Conservation (phyloP, 768 basidiomycete species). For the Macrolepiota albuminosa region DNA sequence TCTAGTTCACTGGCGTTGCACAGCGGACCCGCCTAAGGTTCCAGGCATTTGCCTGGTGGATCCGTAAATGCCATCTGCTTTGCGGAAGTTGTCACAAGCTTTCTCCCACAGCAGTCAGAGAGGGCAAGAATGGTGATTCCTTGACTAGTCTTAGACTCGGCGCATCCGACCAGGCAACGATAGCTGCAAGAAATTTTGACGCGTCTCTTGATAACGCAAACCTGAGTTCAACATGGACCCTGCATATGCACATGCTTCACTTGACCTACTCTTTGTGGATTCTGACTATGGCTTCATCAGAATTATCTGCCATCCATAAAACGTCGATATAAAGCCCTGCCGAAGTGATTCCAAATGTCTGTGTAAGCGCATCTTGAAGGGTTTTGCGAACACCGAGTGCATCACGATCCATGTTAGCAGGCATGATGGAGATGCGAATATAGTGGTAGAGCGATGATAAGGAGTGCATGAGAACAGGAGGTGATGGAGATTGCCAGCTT, state of each 20-base stretch:
- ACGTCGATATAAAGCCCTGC: constrained; percentile 55
- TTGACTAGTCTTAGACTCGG: constrained; percentile 31
- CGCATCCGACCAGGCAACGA: constrained; percentile 24
- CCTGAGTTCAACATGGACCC: not conserved
- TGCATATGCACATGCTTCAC: not conserved
- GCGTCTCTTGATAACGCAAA: constrained; percentile 26
- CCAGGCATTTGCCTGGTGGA: not conserved
- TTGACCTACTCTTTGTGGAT: constrained; percentile 32
- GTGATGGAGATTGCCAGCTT: not conserved
- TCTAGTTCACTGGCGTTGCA: not conserved
- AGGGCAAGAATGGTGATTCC: constrained; percentile 38
- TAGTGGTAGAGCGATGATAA: constrained; percentile 34
- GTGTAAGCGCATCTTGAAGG: constrained; percentile 49
- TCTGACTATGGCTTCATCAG: constrained; percentile 37
- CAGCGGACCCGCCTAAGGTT: not conserved
- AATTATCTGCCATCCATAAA: constrained; percentile 44
- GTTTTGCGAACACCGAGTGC: constrained; percentile 45
- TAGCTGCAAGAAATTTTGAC: constrained; percentile 28
- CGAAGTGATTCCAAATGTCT: constrained; percentile 50
- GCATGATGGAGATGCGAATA: constrained; percentile 38
- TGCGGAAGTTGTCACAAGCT: not conserved
- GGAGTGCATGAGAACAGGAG: constrained; percentile 11
- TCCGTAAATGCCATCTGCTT: not conserved
- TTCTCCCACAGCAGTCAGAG: constrained; percentile 21
- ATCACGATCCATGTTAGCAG: constrained; percentile 28